These are phyloP conservation scores for Dispira simplex DNA, from an alignment of 192 early-diverging fungal species.

Conservation along the genomic window DNA sequence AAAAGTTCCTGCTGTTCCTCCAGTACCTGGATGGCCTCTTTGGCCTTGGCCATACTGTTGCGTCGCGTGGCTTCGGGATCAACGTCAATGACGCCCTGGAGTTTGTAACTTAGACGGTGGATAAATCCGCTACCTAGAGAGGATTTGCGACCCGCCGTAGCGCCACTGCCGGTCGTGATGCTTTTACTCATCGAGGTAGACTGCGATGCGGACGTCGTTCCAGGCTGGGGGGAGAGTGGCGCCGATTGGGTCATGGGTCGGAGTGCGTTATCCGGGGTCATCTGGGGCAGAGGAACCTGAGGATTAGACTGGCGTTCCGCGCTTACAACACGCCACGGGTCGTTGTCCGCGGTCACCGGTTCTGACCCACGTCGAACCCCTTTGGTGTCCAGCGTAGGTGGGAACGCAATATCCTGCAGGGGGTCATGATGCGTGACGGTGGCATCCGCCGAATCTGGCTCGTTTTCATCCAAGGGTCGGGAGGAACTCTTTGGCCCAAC, in stretches of 20 bases:
- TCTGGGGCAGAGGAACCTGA: not conserved
- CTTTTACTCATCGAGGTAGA: not conserved
- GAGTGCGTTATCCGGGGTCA: not conserved
- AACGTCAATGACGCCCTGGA: conserved; percentile 91
- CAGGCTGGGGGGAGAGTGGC: conserved; percentile 12
- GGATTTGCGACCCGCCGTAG: conserved; percentile 5
- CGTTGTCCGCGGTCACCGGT: not conserved
- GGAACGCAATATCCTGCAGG: not conserved
- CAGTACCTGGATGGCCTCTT: conserved; percentile 62
- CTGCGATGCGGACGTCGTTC: not conserved
- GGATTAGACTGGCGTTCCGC: not conserved
- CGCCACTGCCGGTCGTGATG: conserved; percentile 1
- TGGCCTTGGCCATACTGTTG: conserved; percentile 73
- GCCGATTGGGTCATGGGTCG: not conserved
- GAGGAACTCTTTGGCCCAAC: not conserved
- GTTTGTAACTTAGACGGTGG: conserved; percentile 34
- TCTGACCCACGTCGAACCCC: no score
- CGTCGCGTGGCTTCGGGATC: conserved; percentile 82
- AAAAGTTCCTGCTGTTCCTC: conserved; percentile 65
- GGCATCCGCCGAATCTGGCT: not conserved
- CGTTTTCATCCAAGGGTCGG: not conserved
- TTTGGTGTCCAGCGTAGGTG: not conserved
- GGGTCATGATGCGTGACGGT: not conserved
- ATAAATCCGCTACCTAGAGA: conserved; percentile 27
- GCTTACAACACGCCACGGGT: not conserved